Evolutionary conservation across 1,284 basidiomycete genomes (phyloP).

Genomic region (Ustilago tritici): DNA sequence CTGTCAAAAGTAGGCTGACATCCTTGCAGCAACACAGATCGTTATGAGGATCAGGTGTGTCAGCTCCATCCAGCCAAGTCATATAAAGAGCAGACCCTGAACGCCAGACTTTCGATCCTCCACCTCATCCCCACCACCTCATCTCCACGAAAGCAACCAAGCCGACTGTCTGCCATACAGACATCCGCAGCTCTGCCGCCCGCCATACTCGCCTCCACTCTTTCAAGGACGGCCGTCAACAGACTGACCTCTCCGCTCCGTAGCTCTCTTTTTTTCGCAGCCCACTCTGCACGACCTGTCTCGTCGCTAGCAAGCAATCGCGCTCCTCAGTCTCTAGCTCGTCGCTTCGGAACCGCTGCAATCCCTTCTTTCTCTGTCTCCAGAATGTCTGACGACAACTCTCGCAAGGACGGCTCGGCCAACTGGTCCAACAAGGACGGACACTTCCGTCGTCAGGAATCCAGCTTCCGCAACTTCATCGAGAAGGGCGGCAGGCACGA

Average conservation of each 20-base stretch:
- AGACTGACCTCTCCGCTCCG: constrained; percentile 7
- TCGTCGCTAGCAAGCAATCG: background rate
- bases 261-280: background rate
- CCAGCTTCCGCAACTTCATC: constrained; percentile 80
- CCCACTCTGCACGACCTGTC: background rate
- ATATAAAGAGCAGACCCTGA: background rate
- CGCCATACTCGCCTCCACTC: constrained; percentile 11
- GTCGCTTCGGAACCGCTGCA: constrained; percentile 8
- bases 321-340: background rate
- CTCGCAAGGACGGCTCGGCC: constrained; percentile 54
- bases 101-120: background rate
- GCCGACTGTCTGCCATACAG: constrained; percentile 3
- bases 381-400: constrained; percentile 31
- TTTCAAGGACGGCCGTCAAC: constrained; percentile 7
- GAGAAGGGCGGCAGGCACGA: constrained; percentile 80
- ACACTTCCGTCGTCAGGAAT: constrained; percentile 81
- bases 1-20: background rate
- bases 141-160: background rate
- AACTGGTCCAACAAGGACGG: constrained; percentile 76
- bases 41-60: background rate
- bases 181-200: constrained; percentile 8
- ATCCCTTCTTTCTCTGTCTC: background rate
- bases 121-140: background rate
- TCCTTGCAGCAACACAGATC: background rate
- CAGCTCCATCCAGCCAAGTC: background rate